phyloP scores from a whole-genome alignment of 2,329 filamentous ascomycete species.

The Plenodomus biglobosus region DNA sequence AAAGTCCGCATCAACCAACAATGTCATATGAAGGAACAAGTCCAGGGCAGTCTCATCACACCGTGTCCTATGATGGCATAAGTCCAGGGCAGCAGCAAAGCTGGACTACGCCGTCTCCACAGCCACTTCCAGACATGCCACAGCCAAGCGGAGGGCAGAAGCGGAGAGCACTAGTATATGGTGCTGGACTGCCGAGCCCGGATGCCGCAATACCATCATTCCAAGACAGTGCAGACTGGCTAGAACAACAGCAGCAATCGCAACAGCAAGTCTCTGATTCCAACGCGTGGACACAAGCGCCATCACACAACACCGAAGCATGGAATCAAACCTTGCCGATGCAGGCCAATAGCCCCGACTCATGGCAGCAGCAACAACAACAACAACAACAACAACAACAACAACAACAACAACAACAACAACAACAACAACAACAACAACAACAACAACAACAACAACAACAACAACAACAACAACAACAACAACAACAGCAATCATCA shows the following conservation, averaged over 20 bases:
- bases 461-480: too few species aligned
- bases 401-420: too few species aligned
- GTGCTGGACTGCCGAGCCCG: constrained; percentile 25
- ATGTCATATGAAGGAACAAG: constrained; percentile 16
- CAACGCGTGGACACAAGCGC: not conserved
- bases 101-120: constrained; percentile 31
- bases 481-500: not conserved
- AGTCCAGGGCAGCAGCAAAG: constrained; percentile 16
- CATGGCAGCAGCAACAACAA: not conserved
- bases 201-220: constrained; percentile 5
- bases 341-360: not conserved
- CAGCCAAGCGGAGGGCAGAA: constrained; percentile 35
- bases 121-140: constrained; percentile 36
- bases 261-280: not conserved
- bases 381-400: too few species aligned
- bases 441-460: too few species aligned
- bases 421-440: too few species aligned
- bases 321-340: not conserved
- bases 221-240: constrained; percentile 3
- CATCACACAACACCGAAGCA: not conserved
- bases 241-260: not conserved
- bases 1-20: constrained; percentile 18
- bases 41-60: constrained; percentile 19
- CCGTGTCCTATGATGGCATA: constrained; percentile 14
- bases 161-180: constrained; percentile 36